Evolutionary conservation across 2,329 filamentous ascomycete species (phyloP), one percentile per base, ranked within the genome.

Genomic region (Alternaria sp.): DNA sequence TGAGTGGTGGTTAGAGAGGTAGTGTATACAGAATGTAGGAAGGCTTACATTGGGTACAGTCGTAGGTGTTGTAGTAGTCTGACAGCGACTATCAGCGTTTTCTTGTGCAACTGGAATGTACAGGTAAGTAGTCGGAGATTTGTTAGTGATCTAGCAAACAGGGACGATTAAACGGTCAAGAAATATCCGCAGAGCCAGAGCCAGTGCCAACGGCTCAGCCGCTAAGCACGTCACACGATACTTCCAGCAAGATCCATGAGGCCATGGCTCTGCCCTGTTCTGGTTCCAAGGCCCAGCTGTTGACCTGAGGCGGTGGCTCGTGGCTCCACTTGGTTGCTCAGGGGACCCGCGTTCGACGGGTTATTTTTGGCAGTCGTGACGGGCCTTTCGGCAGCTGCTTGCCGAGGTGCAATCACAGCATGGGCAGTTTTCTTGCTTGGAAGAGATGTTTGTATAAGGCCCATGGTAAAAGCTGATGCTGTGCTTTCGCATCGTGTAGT

Each of bases 341-440:
- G 68, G 69, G 51, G 63, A 67, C 56, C 55, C 53, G 54, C 20
- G 37, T 47, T 51, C 49, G 49, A 41, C 25, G 23, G 6, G 26
- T 64, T 71, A 69, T 69, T 71, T 69, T 68, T 71, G 61, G 62
- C n/a, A 54, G 6, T 15, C 18, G 66, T 63, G 64, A 66, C 66
- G 59, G 55, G 8, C 23, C 25, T n/a, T 49, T 58, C 10, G 54
- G 54, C 53, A 57, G 49, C 53, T 43, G 26, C 23, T 14, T 23
- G 8, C 51, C 51, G 53, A 33, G 45, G 10, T 20, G 9, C 20
- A 46, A 49, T 9, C 15, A n/a, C 12, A 11, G 28, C 10, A 23
- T 30, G 1, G 10, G 11, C 21, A 2, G 26, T 18, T 21, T 14
- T 58, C 25, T 20, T 33, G 14, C 5, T 41, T 26, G n/a, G 6